Evolutionary conservation across 2,329 filamentous ascomycete species (phyloP).

Genomic region (Fusarium sp.): DNA sequence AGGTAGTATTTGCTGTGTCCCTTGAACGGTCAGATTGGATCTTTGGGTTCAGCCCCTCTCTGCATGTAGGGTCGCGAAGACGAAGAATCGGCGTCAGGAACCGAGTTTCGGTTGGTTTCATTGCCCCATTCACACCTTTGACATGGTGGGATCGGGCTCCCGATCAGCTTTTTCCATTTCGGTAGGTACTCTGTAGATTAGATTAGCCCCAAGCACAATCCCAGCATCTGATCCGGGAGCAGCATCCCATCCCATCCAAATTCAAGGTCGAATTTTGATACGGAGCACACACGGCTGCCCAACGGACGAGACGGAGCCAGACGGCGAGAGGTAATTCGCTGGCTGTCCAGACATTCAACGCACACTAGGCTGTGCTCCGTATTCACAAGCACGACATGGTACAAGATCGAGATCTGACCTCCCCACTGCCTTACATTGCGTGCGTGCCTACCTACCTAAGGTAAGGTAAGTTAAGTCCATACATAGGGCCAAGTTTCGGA

Average conservation of each 20-base stretch:
- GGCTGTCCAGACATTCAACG: background rate
- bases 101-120: conserved; percentile 9
- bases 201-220: conserved; percentile 25
- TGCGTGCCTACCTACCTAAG: background rate
- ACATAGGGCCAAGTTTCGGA: conserved; percentile 14
- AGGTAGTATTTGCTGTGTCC: no score
- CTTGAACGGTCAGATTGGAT: no score
- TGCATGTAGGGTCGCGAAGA: no score
- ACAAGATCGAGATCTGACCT: conserved; percentile 37
- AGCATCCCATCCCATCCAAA: conserved; percentile 12
- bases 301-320: conserved; percentile 7
- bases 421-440: conserved; percentile 23
- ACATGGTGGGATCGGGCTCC: conserved; percentile 5
- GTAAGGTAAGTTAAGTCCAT: background rate
- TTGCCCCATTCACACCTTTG: background rate
- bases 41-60: no score
- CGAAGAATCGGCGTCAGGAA: conserved; percentile 2
- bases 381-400: conserved; percentile 9
- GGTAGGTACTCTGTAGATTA: background rate
- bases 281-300: conserved; percentile 2
- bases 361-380: conserved; percentile 1
- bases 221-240: conserved; percentile 32
- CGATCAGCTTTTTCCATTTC: background rate
- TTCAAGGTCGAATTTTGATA: conserved; percentile 16
- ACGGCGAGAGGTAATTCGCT: conserved; percentile 6